Evolutionary conservation across 495 filamentous ascomycete species (phyloP).

Genomic region (Trypethelium eluteriae): DNA sequence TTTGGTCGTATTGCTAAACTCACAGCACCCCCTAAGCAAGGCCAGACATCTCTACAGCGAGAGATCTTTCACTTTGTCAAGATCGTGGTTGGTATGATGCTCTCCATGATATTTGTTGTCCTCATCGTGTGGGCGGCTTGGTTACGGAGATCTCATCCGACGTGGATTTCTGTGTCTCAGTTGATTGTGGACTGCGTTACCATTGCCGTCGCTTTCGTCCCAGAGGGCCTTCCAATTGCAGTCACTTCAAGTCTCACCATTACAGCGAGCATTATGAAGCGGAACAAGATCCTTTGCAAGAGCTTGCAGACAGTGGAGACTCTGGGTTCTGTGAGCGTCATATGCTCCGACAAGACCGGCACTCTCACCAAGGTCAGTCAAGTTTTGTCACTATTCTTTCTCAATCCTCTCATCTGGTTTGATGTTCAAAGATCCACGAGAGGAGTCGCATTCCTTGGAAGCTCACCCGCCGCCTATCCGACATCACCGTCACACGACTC

Average conservation of each 20-base stretch:
- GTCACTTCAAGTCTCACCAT: conserved; percentile 64
- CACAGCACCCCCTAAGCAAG: conserved; percentile 53
- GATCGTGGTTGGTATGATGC: conserved; percentile 58
- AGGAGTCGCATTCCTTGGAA: no score
- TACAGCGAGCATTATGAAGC: conserved; percentile 57
- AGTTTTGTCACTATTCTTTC: background rate
- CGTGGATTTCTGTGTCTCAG: conserved; percentile 50
- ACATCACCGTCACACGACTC: background rate
- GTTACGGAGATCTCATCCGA: conserved; percentile 49
- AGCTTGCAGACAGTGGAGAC: conserved; percentile 63
- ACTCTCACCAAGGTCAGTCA: conserved; percentile 48
- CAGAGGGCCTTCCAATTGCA: conserved; percentile 61
- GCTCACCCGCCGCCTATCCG: background rate
- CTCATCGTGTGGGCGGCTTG: conserved; percentile 52
- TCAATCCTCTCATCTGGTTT: background rate
- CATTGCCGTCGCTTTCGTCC: conserved; percentile 65
- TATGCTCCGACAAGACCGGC: conserved; percentile 65
- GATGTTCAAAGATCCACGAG: background rate
- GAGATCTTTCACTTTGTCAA: conserved; percentile 61
- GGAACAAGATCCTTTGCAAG: conserved; percentile 58
- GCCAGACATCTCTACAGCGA: conserved; percentile 56
- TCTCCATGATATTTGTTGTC: conserved; percentile 60
- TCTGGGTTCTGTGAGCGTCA: conserved; percentile 56
- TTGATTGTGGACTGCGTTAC: conserved; percentile 61
- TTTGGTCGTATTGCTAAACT: conserved; percentile 64